phyloP scores from a whole-genome alignment of 192 early-diverging fungal genomes.

The Phycomyces nitens region DNA sequence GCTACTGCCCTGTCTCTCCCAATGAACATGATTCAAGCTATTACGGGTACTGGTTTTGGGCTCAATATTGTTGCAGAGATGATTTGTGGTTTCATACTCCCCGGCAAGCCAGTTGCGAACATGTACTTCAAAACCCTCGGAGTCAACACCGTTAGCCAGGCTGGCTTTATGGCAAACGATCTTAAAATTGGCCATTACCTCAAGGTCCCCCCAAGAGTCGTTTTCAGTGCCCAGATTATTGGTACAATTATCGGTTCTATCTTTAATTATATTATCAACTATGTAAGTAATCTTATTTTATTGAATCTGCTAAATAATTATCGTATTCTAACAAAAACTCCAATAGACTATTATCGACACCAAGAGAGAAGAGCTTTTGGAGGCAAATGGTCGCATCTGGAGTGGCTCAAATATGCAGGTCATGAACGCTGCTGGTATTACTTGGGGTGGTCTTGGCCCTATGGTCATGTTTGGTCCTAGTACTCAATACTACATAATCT shows the following conservation, averaged over 20 bases:
- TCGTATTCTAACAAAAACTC: no score
- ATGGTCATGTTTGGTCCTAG: conserved; percentile 44
- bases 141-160: conserved; percentile 34
- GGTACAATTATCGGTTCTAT: conserved; percentile 62
- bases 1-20: no score
- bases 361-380: conserved; percentile 29
- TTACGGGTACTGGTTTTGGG: conserved; percentile 46
- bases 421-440: conserved; percentile 54
- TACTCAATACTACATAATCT: conserved; percentile 41
- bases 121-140: conserved; percentile 57
- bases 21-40: no score
- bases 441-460: conserved; percentile 64
- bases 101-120: no score
- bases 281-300: conserved; percentile 13
- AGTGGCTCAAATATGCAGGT: conserved; percentile 35
- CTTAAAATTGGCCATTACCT: conserved; percentile 66
- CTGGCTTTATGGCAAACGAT: conserved; percentile 48
- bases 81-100: conserved; percentile 58
- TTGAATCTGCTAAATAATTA: no score
- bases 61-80: conserved; percentile 61
- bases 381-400: conserved; percentile 41
- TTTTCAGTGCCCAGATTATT: conserved; percentile 66
- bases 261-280: conserved; percentile 53
- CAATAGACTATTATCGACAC: conserved; percentile 11
- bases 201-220: conserved; percentile 67